Percentiles rank a stretch among this genome's conserved stretches.
Conservation (phyloP, 2,329 filamentous ascomycete species). For the Coccinonectria pachysandricola region DNA sequence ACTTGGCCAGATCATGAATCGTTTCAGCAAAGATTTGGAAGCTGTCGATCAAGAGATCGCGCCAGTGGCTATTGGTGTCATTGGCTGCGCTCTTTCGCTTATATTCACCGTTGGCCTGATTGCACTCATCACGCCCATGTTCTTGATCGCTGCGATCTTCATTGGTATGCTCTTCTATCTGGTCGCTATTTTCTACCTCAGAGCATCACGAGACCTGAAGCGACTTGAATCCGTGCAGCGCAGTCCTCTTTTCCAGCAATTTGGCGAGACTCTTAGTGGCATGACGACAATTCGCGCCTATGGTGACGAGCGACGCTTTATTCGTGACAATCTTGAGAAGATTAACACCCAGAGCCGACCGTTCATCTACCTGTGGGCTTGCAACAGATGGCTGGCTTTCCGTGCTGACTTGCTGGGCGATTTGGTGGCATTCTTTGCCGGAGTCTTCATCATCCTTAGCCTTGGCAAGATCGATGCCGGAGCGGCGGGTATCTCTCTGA, state of each 20-base stretch:
- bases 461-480: slow-evolving; percentile 79
- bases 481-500: slow-evolving; percentile 84
- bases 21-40: slow-evolving; percentile 96
- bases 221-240: slow-evolving; percentile 87
- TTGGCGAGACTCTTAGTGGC: slow-evolving; percentile 87
- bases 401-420: slow-evolving; percentile 85
- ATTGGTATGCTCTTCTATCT: slow-evolving; percentile 76
- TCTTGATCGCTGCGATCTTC: slow-evolving; percentile 76
- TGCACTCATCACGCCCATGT: slow-evolving; percentile 77
- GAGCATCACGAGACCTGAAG: slow-evolving; percentile 90
- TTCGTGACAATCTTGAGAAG: slow-evolving; percentile 76
- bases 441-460: slow-evolving; percentile 78
- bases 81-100: slow-evolving; percentile 55
- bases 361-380: slow-evolving; percentile 93
- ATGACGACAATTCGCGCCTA: slow-evolving; percentile 97
- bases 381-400: slow-evolving; percentile 93
- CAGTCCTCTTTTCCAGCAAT: slow-evolving; percentile 94
- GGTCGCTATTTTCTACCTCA: slow-evolving; percentile 80
- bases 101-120: slow-evolving; percentile 83
- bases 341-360: slow-evolving; percentile 89
- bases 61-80: slow-evolving; percentile 71
- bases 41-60: slow-evolving; percentile 93
- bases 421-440: slow-evolving; percentile 85
- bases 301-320: slow-evolving; percentile 85
- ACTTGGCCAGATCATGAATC: slow-evolving; percentile 92